phyloP scores from a whole-genome alignment of 257 asterid species.

The Gynochthodes officinalis region DNA sequence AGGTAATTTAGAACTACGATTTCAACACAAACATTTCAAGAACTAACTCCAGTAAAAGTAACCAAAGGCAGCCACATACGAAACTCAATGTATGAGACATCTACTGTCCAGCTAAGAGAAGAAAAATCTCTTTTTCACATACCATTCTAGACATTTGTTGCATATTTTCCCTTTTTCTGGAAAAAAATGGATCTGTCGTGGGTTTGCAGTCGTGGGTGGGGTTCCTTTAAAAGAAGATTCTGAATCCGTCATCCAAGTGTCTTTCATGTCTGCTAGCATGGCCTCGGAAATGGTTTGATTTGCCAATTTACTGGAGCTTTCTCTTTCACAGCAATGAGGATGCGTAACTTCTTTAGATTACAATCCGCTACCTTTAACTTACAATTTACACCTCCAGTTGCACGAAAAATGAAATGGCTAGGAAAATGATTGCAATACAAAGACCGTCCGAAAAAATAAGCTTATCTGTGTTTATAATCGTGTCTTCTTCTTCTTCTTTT shows the following conservation, averaged over 20 bases:
- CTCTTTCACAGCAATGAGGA: slow-evolving; percentile 12
- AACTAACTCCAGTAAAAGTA: background rate
- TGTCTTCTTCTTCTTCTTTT: too few species aligned
- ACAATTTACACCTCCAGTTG: background rate
- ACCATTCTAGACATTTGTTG: background rate
- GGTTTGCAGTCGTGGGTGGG: slow-evolving; percentile 10
- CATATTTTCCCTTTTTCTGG: background rate
- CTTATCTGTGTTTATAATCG: too few species aligned
- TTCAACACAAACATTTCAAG: background rate
- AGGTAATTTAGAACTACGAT: background rate
- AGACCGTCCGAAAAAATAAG: background rate
- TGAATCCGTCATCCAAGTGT: slow-evolving; percentile 12
- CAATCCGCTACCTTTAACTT: too few species aligned
- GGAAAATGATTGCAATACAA: background rate
- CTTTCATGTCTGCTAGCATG: slow-evolving; percentile 11
- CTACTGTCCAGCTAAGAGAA: too few species aligned
- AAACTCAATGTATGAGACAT: too few species aligned
- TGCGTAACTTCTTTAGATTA: background rate
- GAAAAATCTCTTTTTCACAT: too few species aligned
- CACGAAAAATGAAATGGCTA: background rate
- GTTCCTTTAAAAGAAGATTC: slow-evolving; percentile 18
- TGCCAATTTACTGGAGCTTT: slow-evolving; percentile 15
- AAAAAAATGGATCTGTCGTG: background rate
- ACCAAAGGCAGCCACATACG: background rate
- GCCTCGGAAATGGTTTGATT: slow-evolving; percentile 16